phyloP scores from a whole-genome alignment of 257 asterid genomes.

The Orobanche coerulescens region DNA sequence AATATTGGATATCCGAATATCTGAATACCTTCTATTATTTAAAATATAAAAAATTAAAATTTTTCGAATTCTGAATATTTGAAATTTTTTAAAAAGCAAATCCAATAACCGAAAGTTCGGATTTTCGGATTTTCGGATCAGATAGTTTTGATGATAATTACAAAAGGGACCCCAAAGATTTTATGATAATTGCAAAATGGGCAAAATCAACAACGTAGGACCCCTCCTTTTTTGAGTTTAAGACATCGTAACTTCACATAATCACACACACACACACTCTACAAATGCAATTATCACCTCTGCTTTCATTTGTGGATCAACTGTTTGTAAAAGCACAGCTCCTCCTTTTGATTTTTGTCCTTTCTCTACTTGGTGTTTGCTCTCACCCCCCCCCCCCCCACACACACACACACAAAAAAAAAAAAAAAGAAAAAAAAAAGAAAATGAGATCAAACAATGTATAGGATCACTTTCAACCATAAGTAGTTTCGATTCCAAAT shows the following conservation, averaged over 20 bases:
- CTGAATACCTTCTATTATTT: no score
- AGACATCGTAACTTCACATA: slow-evolving; percentile 6
- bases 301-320: slow-evolving; percentile 25
- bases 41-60: no score
- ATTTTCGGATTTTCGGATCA: no score
- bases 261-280: neutral
- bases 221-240: neutral
- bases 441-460: neutral
- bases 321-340: slow-evolving; percentile 16
- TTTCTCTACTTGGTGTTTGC: no score
- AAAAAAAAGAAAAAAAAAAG: no score
- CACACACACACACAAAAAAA: no score
- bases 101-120: no score
- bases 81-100: no score
- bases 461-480: neutral
- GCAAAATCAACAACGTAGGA: slow-evolving; percentile 17
- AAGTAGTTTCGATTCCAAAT: neutral
- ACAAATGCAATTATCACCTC: slow-evolving; percentile 21
- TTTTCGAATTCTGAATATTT: no score
- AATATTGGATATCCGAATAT: no score
- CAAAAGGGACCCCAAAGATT: slow-evolving; percentile 9
- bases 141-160: slow-evolving; percentile 16
- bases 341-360: neutral
- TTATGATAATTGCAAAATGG: slow-evolving; percentile 8
- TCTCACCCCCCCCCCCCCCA: no score